A percentile compares a stretch with the other conserved stretches of the same genome.
These are phyloP conservation scores for Hygrocybe coccinea DNA, from an alignment of 768 basidiomycete genomes.

Conservation along the genomic window DNA sequence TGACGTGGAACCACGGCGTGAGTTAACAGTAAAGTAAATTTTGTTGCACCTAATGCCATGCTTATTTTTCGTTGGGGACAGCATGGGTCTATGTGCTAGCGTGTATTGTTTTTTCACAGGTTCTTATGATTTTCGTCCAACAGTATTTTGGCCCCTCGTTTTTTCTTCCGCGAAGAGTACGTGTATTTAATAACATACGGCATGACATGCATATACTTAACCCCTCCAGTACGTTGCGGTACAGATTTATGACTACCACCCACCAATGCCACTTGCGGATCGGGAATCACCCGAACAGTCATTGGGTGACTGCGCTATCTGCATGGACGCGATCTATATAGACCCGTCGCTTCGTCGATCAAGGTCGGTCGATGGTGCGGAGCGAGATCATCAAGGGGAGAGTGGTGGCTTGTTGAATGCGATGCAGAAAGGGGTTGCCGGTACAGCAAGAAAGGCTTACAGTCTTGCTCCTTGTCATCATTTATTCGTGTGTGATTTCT, in stretches of 20 bases:
- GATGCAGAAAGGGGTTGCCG: conserved; percentile 35
- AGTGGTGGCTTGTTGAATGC: conserved; percentile 40
- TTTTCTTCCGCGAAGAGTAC: conserved; percentile 70
- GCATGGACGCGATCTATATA: conserved; percentile 79
- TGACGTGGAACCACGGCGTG: conserved; percentile 71
- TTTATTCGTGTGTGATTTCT: conserved; percentile 61
- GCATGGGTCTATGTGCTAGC: conserved; percentile 65
- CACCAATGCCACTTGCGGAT: conserved; percentile 64
- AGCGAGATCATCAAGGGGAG: conserved; percentile 25
- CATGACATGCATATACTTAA: conserved; percentile 2
- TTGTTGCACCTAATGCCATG: conserved; percentile 4
- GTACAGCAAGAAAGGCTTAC: conserved; percentile 58
- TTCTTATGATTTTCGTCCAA: conserved; percentile 61
- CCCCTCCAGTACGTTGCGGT: conserved; percentile 48
- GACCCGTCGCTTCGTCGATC: conserved; percentile 39
- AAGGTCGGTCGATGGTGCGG: conserved; percentile 32
- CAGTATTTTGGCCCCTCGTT: conserved; percentile 74
- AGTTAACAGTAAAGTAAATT: conserved; percentile 21
- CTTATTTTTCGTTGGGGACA: conserved; percentile 22
- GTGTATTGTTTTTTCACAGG: conserved; percentile 58
- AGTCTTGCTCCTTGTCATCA: conserved; percentile 88
- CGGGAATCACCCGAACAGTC: conserved; percentile 71
- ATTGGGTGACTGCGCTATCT: conserved; percentile 86
- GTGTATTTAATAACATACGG: conserved; percentile 17
- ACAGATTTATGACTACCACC: conserved; percentile 82